Evolutionary conservation across 2,329 filamentous ascomycete species (phyloP).

Genomic region (Cryoendolithus antarcticus): DNA sequence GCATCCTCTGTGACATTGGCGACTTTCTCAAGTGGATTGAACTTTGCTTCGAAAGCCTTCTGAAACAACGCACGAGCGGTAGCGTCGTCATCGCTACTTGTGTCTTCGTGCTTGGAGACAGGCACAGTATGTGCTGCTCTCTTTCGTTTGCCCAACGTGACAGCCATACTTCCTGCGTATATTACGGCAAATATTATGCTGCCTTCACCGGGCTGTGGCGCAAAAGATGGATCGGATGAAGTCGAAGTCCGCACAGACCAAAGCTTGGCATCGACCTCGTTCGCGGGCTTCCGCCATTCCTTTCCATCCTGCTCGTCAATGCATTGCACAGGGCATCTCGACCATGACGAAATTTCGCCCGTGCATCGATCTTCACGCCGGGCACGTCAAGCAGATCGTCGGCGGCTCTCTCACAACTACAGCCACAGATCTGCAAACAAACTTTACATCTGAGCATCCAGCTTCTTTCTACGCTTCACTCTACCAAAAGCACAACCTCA

Average conservation of each 20-base stretch:
- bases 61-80: slow-evolving; percentile 63
- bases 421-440: slow-evolving; percentile 56
- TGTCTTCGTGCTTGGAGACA: not conserved
- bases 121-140: slow-evolving; percentile 23
- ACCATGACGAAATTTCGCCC: slow-evolving; percentile 86
- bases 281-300: too few species aligned
- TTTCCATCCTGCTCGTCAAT: too few species aligned
- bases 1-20: slow-evolving; percentile 21
- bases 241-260: not conserved
- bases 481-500: slow-evolving; percentile 62
- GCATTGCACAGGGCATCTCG: not conserved
- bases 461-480: slow-evolving; percentile 69
- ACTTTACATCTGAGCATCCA: slow-evolving; percentile 78
- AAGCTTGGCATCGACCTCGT: too few species aligned
- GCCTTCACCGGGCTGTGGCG: not conserved
- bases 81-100: slow-evolving; percentile 21
- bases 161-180: slow-evolving; percentile 22
- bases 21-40: slow-evolving; percentile 47
- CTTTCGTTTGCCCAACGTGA: slow-evolving; percentile 35
- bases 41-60: slow-evolving; percentile 77
- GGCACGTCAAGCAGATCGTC: slow-evolving; percentile 96
- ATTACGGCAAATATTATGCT: not conserved
- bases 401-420: slow-evolving; percentile 69
- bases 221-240: not conserved
- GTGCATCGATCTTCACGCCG: slow-evolving; percentile 95